These are phyloP conservation scores for Trypanosoma avium DNA, from an alignment of 208 protist species.

Conservation along the genomic window DNA sequence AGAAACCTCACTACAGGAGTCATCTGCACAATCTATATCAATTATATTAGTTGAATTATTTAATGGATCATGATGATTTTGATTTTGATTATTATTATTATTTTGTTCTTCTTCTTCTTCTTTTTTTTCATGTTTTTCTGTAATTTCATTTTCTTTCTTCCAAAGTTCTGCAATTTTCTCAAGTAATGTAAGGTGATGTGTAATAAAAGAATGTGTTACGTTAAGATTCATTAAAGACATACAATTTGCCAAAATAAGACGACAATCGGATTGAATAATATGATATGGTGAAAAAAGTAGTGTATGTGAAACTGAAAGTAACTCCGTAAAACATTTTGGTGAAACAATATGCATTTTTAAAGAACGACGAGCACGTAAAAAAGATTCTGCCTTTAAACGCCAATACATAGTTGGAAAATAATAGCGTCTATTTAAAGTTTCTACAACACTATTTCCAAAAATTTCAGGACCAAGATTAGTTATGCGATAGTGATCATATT, in stretches of 20 bases:
- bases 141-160: not conserved
- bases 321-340: constrained; percentile 12
- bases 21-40: too few species aligned
- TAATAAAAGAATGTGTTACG: constrained; percentile 5
- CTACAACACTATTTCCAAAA: constrained; percentile 10
- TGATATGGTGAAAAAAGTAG: constrained; percentile 24
- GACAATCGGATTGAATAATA: constrained; percentile 5
- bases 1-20: too few species aligned
- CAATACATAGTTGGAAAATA: constrained; percentile 23
- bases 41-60: too few species aligned
- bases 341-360: not conserved
- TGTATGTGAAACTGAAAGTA: constrained; percentile 16
- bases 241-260: constrained; percentile 6
- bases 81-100: not conserved
- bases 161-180: constrained; percentile 21
- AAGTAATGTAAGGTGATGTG: constrained; percentile 8
- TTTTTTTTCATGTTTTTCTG: not conserved
- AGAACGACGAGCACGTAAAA: not conserved
- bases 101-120: not conserved
- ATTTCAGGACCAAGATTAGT: not conserved
- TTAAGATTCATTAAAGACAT: constrained; percentile 9
- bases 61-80: too few species aligned
- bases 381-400: constrained; percentile 23
- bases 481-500: not conserved
- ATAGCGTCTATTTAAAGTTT: not conserved